Conservation (phyloP, 2,329 filamentous ascomycete genomes). For the Ceratocystis huliohia region DNA sequence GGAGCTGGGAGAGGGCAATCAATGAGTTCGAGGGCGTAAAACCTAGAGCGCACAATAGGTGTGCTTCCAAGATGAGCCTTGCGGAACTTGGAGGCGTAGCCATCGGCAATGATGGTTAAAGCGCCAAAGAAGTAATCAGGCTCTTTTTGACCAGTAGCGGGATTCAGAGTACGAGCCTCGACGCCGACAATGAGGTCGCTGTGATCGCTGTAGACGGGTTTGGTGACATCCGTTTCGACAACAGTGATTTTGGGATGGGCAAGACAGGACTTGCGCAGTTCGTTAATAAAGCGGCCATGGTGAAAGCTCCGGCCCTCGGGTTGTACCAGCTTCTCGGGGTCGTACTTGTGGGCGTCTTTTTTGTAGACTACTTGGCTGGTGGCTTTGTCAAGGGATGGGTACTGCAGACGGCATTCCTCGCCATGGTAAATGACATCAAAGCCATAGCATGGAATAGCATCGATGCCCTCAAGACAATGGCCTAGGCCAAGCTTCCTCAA, state of each 20-base stretch:
- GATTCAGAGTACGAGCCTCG: constrained; percentile 53
- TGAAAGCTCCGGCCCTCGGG: constrained; percentile 70
- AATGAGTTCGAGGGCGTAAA: constrained; percentile 86
- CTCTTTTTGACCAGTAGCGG: constrained; percentile 41
- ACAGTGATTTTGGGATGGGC: constrained; percentile 73
- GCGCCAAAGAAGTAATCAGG: constrained; percentile 74
- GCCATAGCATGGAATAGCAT: constrained; percentile 68
- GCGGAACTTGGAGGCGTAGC: constrained; percentile 84
- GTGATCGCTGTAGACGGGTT: constrained; percentile 57
- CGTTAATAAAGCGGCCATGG: constrained; percentile 83
- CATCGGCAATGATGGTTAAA: constrained; percentile 81
- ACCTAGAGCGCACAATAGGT: constrained; percentile 68
- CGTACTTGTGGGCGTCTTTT: constrained; percentile 26
- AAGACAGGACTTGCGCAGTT: constrained; percentile 62
- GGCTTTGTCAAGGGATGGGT: constrained; percentile 50
- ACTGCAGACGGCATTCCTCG: constrained; percentile 60
- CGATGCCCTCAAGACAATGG: constrained; percentile 78
- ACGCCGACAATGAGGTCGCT: constrained; percentile 71
- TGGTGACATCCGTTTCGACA: constrained; percentile 75
- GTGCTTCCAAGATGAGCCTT: constrained; percentile 57
- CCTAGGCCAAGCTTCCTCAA: constrained; percentile 67
- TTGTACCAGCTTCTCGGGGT: constrained; percentile 36
- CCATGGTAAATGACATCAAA: constrained; percentile 81
- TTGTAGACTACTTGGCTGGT: constrained; percentile 31
- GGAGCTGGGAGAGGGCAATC: constrained; percentile 67